These are phyloP conservation scores for Podila horticola DNA, from an alignment of 192 early-diverging fungal species.

Conservation along the genomic window DNA sequence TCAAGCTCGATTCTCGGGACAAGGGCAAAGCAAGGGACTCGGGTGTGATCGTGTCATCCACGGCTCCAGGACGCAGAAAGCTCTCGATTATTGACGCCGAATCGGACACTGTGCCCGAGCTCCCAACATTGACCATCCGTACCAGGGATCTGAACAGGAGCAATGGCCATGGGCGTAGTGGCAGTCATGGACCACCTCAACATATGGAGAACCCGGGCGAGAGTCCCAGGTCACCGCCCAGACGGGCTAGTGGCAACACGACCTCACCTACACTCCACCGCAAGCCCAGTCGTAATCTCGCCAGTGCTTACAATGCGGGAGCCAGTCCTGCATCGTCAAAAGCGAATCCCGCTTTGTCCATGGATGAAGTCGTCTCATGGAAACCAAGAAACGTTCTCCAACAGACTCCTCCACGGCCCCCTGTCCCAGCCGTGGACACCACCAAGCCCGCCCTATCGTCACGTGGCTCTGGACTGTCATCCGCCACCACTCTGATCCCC, in stretches of 20 bases:
- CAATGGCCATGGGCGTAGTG: conserved; percentile 2
- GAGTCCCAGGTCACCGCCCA: neutral
- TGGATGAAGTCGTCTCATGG: conserved; percentile 36
- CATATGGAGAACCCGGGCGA: neutral
- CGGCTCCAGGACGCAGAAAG: conserved; percentile 6
- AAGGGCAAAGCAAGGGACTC: conserved; percentile 24
- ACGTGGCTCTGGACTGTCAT: conserved; percentile 14
- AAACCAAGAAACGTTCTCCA: conserved; percentile 20
- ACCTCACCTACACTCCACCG: neutral
- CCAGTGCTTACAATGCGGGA: neutral
- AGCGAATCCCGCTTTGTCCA: neutral
- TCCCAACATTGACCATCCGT: conserved; percentile 21
- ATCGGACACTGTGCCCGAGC: conserved; percentile 35
- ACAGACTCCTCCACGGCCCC: neutral
- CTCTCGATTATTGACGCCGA: conserved; percentile 37
- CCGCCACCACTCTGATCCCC: conserved; percentile 11
- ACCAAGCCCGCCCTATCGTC: neutral
- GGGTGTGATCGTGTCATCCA: neutral
- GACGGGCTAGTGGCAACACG: neutral
- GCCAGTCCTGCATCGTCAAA: neutral
- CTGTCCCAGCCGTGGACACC: conserved; percentile 20
- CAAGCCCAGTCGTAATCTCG: conserved; percentile 1
- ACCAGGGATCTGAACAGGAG: conserved; percentile 31
- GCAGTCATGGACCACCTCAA: neutral
- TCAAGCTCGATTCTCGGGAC: neutral